Evolutionary conservation across 257 asterid species (phyloP).

Genomic region (Pogostemon cablin): DNA sequence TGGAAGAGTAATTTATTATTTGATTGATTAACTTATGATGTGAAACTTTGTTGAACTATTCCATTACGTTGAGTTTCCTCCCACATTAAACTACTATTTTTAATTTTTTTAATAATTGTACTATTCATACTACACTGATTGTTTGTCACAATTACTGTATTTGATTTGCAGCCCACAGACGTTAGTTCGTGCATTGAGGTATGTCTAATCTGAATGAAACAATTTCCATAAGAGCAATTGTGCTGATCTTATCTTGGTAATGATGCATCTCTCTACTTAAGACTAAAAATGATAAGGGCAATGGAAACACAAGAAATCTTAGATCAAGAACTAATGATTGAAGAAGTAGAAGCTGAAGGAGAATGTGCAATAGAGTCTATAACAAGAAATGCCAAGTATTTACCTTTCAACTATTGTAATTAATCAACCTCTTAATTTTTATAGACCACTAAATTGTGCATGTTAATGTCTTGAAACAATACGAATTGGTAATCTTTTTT

Average conservation of each 20-base stretch:
- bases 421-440: conserved; percentile 18
- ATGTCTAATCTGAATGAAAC: conserved; percentile 36
- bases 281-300: conserved; percentile 52
- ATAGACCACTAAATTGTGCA: conserved; percentile 12
- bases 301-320: conserved; percentile 95
- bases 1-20: neutral
- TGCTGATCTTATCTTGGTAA: conserved; percentile 29
- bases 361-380: conserved; percentile 72
- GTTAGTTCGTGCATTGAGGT: conserved; percentile 91
- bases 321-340: conserved; percentile 77
- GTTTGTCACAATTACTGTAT: conserved; percentile 24
- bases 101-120: conserved; percentile 8
- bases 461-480: conserved; percentile 6
- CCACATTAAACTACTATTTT: neutral
- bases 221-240: conserved; percentile 23
- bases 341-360: conserved; percentile 98
- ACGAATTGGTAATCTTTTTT: conserved; percentile 7
- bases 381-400: conserved; percentile 66
- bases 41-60: neutral
- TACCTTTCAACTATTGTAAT: conserved; percentile 29
- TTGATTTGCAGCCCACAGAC: conserved; percentile 82
- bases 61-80: neutral
- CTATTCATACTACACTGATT: conserved; percentile 26
- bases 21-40: neutral
- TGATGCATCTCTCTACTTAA: conserved; percentile 27